Percentiles rank a stretch among this genome's conserved stretches.
Conservation (phyloP, 805 yeast genomes). For the Debaryomyces tyrocola region DNA sequence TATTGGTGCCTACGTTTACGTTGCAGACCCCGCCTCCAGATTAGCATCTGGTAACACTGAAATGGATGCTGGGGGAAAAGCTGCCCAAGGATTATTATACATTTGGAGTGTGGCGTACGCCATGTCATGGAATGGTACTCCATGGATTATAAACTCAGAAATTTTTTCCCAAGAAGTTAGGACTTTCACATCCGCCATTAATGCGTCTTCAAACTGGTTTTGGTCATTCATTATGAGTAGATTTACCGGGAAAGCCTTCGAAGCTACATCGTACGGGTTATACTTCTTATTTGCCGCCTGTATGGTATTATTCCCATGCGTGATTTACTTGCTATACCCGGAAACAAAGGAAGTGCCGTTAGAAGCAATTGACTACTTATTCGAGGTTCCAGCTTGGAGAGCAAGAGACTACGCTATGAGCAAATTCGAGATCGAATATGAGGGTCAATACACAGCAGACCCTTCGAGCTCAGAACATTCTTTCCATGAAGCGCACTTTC, state of each 20-base stretch:
- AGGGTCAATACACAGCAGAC: no score
- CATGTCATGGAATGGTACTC: conserved; percentile 46
- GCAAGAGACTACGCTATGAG: conserved; percentile 26
- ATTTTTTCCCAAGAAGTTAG: conserved; percentile 44
- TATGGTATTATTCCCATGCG: conserved; percentile 25
- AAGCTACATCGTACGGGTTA: conserved; percentile 42
- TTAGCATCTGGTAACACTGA: no score
- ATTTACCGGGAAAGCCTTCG: conserved; percentile 45
- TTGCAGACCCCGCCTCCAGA: conserved; percentile 24
- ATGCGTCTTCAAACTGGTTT: conserved; percentile 49
- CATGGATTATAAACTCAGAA: conserved; percentile 49
- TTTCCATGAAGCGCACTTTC: no score
- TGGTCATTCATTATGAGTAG: conserved; percentile 52
- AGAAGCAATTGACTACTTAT: conserved; percentile 31
- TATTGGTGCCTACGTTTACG: conserved; percentile 47
- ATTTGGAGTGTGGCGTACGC: conserved; percentile 48
- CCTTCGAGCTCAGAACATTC: no score
- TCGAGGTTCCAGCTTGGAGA: conserved; percentile 34
- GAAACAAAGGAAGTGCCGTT: conserved; percentile 40
- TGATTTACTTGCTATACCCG: conserved; percentile 34
- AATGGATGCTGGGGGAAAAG: conserved; percentile 34
- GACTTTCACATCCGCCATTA: conserved; percentile 42
- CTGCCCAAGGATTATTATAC: conserved; percentile 46
- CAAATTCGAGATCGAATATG: no score
- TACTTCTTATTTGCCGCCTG: conserved; percentile 43